These are phyloP conservation scores for Alloascoidea africana DNA, from an alignment of 805 yeast genomes.

Conservation along the genomic window DNA sequence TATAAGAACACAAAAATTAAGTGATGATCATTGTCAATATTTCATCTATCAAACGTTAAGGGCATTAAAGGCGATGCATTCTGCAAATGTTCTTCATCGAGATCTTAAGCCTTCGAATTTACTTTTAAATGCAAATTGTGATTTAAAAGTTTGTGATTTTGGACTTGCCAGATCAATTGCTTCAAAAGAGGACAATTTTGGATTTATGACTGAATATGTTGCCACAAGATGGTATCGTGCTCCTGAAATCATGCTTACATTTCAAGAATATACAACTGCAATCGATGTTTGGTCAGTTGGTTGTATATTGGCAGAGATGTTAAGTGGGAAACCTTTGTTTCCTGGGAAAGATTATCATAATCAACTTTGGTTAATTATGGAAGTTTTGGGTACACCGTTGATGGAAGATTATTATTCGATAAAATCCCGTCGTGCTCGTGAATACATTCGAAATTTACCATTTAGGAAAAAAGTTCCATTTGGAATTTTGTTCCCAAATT, in stretches of 20 bases:
- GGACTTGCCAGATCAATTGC: slow-evolving; percentile 64
- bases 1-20: slow-evolving; percentile 63
- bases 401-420: slow-evolving; percentile 61
- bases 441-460: slow-evolving; percentile 73
- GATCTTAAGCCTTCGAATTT: slow-evolving; percentile 86
- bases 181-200: slow-evolving; percentile 45
- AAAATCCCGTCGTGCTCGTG: slow-evolving; percentile 73
- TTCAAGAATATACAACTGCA: slow-evolving; percentile 85
- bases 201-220: slow-evolving; percentile 91
- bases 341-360: slow-evolving; percentile 93
- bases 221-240: slow-evolving; percentile 98
- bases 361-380: slow-evolving; percentile 74
- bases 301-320: slow-evolving; percentile 84
- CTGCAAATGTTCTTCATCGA: slow-evolving; percentile 88
- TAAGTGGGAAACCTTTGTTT: slow-evolving; percentile 74
- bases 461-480: slow-evolving; percentile 48
- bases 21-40: slow-evolving; percentile 90
- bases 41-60: slow-evolving; percentile 83
- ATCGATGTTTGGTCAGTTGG: slow-evolving; percentile 97
- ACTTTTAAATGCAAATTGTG: slow-evolving; percentile 82
- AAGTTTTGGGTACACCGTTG: slow-evolving; percentile 77
- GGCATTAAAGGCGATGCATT: slow-evolving; percentile 81
- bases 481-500: slow-evolving; percentile 28
- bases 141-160: slow-evolving; percentile 86
- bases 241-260: slow-evolving; percentile 93